Base-by-base conservation (phyloP, 352 stramenopile species). In the Pythium aristosporum region DNA sequence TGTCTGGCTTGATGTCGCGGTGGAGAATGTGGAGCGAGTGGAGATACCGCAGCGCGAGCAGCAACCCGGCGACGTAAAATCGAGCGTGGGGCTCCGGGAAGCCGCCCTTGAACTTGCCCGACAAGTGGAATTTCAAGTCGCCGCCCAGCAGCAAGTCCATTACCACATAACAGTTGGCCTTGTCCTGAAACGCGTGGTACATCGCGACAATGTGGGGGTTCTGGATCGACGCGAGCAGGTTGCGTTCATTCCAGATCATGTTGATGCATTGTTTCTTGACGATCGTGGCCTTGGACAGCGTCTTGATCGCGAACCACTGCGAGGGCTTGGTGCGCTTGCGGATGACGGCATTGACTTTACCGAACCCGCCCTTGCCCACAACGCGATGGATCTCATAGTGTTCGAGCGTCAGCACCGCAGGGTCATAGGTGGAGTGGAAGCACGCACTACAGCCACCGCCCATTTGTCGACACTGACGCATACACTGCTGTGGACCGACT, bases 1-100 rank as follows among this genome's bases (percentile, higher is more conserved):
- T 96, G 55, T 93, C 87, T 15, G 84, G 86, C 52, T 96, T 94
- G 36, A 96, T 71, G 43, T 96, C 87, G 9, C 86, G 82, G 63
- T 94, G 86, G 21, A 96, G 62, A 54, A 96, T 84, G 28, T 69
- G 64, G 21, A 84, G 71, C 5, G 58, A 55, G 55, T 94, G 85
- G 36, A 96, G 62, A 61, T 90, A 87, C 55, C 86, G 72, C 32
- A 93, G 77, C 42, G 80, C 87, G 8, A 86, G 66, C 21, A 88
- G 59, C 11, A 86, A 58, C 5, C 82, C 82, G 1, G 80, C 84
- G 0, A 82, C 63, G 56, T 91, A 92, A 48, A 91, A 94, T 34
- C 67, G 71, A 20, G 67, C 71, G 39, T 85, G 65, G 5, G 52
- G 10, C 46, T 91, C 84, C 0, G 47, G 37, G 46, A 97, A 95